Evolutionary conservation across 192 early-diverging fungal genomes (phyloP).

Genomic region (Polychytrium aggregatum): DNA sequence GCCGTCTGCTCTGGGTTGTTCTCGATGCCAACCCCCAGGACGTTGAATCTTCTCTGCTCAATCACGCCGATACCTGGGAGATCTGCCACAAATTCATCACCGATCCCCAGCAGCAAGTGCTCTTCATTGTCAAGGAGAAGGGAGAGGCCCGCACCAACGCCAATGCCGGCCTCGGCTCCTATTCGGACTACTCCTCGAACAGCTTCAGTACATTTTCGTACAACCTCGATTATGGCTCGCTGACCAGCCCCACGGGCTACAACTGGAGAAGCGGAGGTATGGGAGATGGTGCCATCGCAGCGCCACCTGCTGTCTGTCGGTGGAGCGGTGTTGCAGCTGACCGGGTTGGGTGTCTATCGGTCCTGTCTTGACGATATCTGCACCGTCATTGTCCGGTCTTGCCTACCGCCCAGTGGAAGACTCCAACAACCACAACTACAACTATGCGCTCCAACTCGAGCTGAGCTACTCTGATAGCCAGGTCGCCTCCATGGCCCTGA

Average conservation of each 20-base stretch:
- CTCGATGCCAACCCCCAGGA: constrained; percentile 57
- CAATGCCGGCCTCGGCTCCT: constrained; percentile 6
- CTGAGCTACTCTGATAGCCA: constrained; percentile 10
- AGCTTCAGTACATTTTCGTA: background rate
- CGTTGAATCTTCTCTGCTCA: constrained; percentile 45
- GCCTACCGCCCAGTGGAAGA: background rate
- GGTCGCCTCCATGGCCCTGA: constrained; percentile 7
- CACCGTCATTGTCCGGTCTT: background rate
- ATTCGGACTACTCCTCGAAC: constrained; percentile 3
- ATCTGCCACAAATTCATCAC: constrained; percentile 65
- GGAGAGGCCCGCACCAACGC: constrained; percentile 29
- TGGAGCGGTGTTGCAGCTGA: background rate
- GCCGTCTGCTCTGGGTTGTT: constrained; percentile 51
- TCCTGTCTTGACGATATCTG: background rate
- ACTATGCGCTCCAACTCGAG: constrained; percentile 9
- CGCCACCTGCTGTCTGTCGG: background rate
- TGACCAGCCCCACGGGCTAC: background rate
- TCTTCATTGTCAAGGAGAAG: constrained; percentile 71
- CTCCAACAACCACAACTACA: background rate
- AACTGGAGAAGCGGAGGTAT: background rate
- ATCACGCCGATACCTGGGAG: constrained; percentile 56
- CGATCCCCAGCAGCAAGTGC: constrained; percentile 55
- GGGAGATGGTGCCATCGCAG: background rate
- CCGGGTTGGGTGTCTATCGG: background rate
- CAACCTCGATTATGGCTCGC: background rate